Evolutionary conservation across 306 rosid genomes (phyloP).

Genomic region (Acmispon strigosus): DNA sequence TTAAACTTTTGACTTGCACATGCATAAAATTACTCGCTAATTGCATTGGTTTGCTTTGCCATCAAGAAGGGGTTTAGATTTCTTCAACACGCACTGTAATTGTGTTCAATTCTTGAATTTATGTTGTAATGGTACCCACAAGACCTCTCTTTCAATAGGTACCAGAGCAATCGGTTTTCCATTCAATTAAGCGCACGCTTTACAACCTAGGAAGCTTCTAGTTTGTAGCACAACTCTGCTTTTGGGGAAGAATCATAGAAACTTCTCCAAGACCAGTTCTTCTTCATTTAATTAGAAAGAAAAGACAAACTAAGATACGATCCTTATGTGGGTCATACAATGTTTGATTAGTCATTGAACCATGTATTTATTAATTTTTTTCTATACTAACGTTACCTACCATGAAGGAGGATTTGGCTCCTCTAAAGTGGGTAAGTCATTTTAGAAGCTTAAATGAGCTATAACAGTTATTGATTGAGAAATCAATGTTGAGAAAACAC

Average conservation of each 20-base stretch:
- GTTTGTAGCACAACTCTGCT: background rate
- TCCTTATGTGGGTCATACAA: background rate
- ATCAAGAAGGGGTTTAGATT: too few relatives aligned
- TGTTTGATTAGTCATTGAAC: background rate
- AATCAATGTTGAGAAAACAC: too few relatives aligned
- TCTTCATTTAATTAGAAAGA: background rate
- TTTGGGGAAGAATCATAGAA: background rate
- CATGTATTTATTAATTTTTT: background rate
- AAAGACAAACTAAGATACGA: background rate
- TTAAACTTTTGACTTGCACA: conserved; percentile 24
- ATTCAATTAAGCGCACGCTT: background rate
- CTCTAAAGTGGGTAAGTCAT: too few relatives aligned
- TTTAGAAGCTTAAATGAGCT: too few relatives aligned
- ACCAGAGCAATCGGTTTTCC: too few relatives aligned
- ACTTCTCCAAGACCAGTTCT: background rate
- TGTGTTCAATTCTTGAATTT: too few relatives aligned
- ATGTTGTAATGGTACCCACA: too few relatives aligned
- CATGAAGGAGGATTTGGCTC: too few relatives aligned
- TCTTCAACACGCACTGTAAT: too few relatives aligned
- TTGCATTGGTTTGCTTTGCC: background rate
- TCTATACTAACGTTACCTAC: too few relatives aligned
- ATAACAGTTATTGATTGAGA: too few relatives aligned
- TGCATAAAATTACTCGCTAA: background rate
- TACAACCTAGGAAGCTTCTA: background rate
- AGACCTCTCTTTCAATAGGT: too few relatives aligned